Evolutionary conservation across 2,329 filamentous ascomycete genomes (phyloP).

Genomic region (Talaromyces sp.): DNA sequence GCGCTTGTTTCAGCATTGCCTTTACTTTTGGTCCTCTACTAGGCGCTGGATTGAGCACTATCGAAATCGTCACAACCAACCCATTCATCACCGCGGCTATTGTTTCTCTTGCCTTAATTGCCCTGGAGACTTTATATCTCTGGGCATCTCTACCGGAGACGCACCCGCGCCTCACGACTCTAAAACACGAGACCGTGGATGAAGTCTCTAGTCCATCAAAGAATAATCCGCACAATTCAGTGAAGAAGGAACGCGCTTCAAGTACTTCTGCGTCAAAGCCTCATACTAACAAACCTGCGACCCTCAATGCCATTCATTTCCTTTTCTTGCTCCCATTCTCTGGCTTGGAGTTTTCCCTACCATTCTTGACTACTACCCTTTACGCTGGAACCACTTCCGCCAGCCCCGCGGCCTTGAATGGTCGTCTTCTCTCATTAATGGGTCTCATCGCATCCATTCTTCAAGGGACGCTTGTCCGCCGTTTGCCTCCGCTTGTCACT

Average conservation of each 20-base stretch:
- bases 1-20: conserved; percentile 93
- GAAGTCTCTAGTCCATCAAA: background rate
- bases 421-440: conserved; percentile 84
- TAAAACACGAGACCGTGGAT: conserved; percentile 13
- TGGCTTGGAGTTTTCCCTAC: conserved; percentile 95
- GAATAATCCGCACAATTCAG: conserved; percentile 25
- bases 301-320: conserved; percentile 86
- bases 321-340: conserved; percentile 95
- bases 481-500: conserved; percentile 76
- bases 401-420: conserved; percentile 70
- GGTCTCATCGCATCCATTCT: conserved; percentile 89
- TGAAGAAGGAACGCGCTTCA: conserved; percentile 17
- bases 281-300: conserved; percentile 77
- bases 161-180: conserved; percentile 58
- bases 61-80: conserved; percentile 79
- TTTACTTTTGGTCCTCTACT: conserved; percentile 96
- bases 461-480: conserved; percentile 87
- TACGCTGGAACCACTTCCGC: conserved; percentile 69
- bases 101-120: conserved; percentile 81
- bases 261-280: background rate
- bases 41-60: conserved; percentile 79
- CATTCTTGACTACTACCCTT: conserved; percentile 95
- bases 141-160: conserved; percentile 88
- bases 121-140: conserved; percentile 84
- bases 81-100: conserved; percentile 92